Percentiles rank a stretch among this genome's conserved stretches.
Conservation (phyloP, 192 early-diverging fungal species). For the Rhizophagus clarus region DNA sequence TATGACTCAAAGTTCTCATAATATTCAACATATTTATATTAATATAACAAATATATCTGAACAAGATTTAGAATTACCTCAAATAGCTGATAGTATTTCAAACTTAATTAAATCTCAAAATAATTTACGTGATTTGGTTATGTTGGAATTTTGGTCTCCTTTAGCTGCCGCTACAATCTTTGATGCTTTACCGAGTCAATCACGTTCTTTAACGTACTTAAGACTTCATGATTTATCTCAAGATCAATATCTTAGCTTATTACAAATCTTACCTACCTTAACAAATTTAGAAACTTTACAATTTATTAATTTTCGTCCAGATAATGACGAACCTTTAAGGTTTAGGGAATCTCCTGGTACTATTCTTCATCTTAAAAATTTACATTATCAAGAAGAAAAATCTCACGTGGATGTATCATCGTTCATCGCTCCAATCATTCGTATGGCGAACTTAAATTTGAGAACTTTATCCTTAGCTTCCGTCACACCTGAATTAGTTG, state of each 20-base stretch:
- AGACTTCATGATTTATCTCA: slow-evolving; percentile 2
- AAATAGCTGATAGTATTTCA: neutral
- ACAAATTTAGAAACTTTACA: slow-evolving; percentile 15
- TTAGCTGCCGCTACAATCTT: neutral
- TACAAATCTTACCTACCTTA: slow-evolving; percentile 1
- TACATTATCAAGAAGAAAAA: slow-evolving; percentile 15
- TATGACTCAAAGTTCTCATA: slow-evolving; percentile 1
- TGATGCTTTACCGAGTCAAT: slow-evolving; percentile 5
- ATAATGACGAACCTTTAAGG: neutral
- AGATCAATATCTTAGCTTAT: neutral
- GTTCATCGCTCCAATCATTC: neutral
- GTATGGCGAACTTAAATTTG: neutral
- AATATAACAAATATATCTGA: neutral
- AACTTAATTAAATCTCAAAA: slow-evolving; percentile 12
- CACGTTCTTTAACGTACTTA: slow-evolving; percentile 4
- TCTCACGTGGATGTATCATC: neutral
- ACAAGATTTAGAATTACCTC: neutral
- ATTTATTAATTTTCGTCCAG: neutral
- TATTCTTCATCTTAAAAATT: neutral
- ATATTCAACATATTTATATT: slow-evolving; percentile 23
- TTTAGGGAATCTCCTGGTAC: neutral
- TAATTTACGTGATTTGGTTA: neutral
- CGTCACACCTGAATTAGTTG: neutral
- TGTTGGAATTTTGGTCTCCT: slow-evolving; percentile 10
- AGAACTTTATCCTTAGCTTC: neutral